Base-by-base conservation (phyloP, 2,329 filamentous ascomycete genomes). In the Aspergillus floridensis region DNA sequence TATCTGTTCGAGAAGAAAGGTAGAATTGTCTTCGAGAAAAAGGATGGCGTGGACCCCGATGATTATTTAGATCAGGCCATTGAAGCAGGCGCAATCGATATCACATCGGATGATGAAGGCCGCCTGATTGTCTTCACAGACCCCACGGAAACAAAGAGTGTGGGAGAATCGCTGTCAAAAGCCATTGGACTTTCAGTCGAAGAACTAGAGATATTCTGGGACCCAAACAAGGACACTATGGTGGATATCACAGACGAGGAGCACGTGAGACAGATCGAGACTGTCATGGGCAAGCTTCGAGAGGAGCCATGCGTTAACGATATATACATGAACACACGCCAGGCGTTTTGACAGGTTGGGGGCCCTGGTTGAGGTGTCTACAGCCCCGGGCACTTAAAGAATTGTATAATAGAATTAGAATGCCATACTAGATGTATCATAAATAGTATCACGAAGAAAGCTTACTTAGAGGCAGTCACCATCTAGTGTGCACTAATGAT, bases 1-100 rank as follows among this genome's bases (percentile, higher is more conserved):
- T 98, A 93, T 76, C 83, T 96, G 68, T 99, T 99, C 73, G 84
- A 90, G 58, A 90, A 89, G 70, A 88, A 88, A 60, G 95, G 95
- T 1, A 83, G 88, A 55, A 83, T 92, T 29, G 80, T 88, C 3
- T 88, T 97, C 69, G 85, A 87, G 70, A 79, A 82, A 62, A 83
- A 82, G 64, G 81, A 84, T 0, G 79, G 74, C 1, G 64, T 83
- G 12, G 80, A 79, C n/a, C 82, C 85, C 5, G 86, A 95, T 53
- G 88, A 92, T 44, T 85, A 91, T 24, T 78, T 97, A 47, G 88
- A 97, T 66, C 85, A 88, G 56, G 92, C 91, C 5, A 86, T 98
- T 53, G 93, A 97, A 70, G 90, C 89, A 10, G 93, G 92, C 10
- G 90, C 89, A 1, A 86, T 73, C 4, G 79, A 81, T 61, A 72